Evolutionary conservation across 1,284 basidiomycete genomes (phyloP).

Genomic region (Pholiota adiposa): DNA sequence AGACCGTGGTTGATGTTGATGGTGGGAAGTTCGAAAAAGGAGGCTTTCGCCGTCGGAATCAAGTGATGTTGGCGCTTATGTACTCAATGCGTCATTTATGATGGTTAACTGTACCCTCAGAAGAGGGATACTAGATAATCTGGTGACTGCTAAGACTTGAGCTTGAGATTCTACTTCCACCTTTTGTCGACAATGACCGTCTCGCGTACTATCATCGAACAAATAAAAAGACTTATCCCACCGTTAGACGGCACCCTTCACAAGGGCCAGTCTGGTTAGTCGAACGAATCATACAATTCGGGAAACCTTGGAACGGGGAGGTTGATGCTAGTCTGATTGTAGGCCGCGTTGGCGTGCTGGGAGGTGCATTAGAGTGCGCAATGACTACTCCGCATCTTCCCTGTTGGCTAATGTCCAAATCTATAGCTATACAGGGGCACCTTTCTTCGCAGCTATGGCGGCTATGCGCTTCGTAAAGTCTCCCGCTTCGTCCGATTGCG

Average conservation of each 20-base stretch:
- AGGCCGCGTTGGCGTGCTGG: constrained; percentile 92
- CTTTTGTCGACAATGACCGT: constrained; percentile 52
- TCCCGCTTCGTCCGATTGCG: not conserved
- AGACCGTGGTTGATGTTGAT: no score
- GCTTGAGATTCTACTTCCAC: not conserved
- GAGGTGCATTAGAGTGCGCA: constrained; percentile 87
- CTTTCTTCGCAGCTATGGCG: constrained; percentile 91
- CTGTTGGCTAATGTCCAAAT: not conserved
- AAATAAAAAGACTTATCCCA: constrained; percentile 82
- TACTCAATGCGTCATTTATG: constrained; percentile 1
- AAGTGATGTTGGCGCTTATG: not conserved
- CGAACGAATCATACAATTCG: not conserved
- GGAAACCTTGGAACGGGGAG: not conserved
- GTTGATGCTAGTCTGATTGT: constrained; percentile 10
- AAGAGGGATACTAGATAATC: no score
- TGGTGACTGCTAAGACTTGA: no score
- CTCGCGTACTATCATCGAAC: constrained; percentile 60
- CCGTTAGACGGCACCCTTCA: constrained; percentile 85
- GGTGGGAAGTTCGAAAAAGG: no score
- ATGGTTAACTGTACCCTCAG: no score
- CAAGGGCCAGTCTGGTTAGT: constrained; percentile 92
- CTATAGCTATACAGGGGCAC: constrained; percentile 91
- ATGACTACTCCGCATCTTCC: not conserved
- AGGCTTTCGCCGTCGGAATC: no score
- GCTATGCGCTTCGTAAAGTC: constrained; percentile 77